Evolutionary conservation across 164 flowering plant species (phyloP).

Genomic region (Hamamelis virginiana): DNA sequence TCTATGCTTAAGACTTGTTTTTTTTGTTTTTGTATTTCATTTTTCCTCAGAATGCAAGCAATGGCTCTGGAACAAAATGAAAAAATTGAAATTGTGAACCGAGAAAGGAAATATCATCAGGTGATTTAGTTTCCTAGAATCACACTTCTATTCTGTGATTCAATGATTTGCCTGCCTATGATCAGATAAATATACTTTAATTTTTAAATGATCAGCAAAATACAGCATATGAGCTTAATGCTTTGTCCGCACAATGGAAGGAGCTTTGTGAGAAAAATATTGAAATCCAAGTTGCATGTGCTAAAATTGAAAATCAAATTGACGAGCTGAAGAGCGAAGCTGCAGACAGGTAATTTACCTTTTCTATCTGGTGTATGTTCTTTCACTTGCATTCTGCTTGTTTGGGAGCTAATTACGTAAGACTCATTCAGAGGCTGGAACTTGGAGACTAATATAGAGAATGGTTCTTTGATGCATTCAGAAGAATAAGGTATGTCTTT

Average conservation of each 20-base stretch:
- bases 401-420: constrained; percentile 7
- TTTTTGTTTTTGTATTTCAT: neutral
- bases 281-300: constrained; percentile 80
- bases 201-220: constrained; percentile 66
- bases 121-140: constrained; percentile 29
- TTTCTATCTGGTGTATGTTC: neutral
- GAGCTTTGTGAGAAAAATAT: constrained; percentile 87
- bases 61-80: constrained; percentile 62
- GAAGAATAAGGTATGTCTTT: constrained; percentile 31
- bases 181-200: neutral
- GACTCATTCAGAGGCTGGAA: constrained; percentile 60
- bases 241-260: constrained; percentile 83
- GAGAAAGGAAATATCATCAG: constrained; percentile 96
- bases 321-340: constrained; percentile 66
- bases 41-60: constrained; percentile 64
- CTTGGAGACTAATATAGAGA: constrained; percentile 47
- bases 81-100: constrained; percentile 79
- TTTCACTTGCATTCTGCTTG: neutral
- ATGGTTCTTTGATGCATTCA: constrained; percentile 33
- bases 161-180: constrained; percentile 8
- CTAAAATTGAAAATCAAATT: constrained; percentile 49
- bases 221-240: constrained; percentile 78
- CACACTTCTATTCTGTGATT: neutral
- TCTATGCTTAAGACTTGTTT: neutral
- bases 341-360: constrained; percentile 54